Conservation (phyloP, 306 rosid species). For the Clitoria ternatea region DNA sequence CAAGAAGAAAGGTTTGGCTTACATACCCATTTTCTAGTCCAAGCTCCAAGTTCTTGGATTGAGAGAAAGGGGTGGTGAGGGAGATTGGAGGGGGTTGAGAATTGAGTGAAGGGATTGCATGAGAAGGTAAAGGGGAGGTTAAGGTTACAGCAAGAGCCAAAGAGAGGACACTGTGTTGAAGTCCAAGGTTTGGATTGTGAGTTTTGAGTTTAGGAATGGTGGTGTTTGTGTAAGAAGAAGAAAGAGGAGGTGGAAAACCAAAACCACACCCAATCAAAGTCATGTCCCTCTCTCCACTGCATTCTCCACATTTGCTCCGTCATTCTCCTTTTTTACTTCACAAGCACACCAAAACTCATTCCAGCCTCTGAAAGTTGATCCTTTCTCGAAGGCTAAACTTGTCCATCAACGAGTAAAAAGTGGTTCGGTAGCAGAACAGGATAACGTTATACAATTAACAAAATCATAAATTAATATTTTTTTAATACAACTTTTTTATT, state of each 20-base stretch:
- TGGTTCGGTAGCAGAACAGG: neutral
- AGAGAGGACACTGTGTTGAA: slow-evolving; percentile 39
- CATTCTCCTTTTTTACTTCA: neutral
- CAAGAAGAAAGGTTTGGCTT: neutral
- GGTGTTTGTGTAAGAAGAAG: slow-evolving; percentile 27
- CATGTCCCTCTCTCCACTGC: slow-evolving; percentile 35
- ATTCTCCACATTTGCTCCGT: neutral
- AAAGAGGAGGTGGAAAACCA: slow-evolving; percentile 34
- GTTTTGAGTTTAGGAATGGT: slow-evolving; percentile 33
- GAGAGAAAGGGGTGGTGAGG: slow-evolving; percentile 89
- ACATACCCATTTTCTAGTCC: slow-evolving; percentile 83
- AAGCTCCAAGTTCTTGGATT: slow-evolving; percentile 57
- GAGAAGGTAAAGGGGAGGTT: slow-evolving; percentile 55
- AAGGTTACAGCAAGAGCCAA: slow-evolving; percentile 58
- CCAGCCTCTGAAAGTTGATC: slow-evolving; percentile 11
- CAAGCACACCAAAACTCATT: neutral
- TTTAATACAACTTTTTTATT: no score
- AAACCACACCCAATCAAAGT: no score
- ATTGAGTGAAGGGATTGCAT: slow-evolving; percentile 74
- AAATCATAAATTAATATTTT: no score
- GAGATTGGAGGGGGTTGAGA: slow-evolving; percentile 51
- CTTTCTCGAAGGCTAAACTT: neutral
- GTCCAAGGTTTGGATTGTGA: slow-evolving; percentile 19
- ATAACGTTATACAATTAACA: no score
- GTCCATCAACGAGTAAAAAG: neutral